Evolutionary conservation across 495 filamentous ascomycete genomes (phyloP).

Genomic region (Neurospora tetrasperma): DNA sequence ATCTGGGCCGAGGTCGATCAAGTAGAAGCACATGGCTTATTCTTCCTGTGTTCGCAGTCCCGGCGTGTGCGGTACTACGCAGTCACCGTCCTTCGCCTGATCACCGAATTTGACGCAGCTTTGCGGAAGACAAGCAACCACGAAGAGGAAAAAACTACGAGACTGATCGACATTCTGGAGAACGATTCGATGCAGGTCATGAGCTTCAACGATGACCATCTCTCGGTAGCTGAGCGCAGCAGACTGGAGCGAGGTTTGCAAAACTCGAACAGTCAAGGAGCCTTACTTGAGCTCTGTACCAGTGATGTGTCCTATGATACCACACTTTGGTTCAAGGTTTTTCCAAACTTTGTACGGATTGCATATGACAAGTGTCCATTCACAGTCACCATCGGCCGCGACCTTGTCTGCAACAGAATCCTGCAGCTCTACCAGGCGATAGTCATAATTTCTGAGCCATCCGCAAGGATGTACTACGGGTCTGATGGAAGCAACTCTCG

Average conservation of each 20-base stretch:
- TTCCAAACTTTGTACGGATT: slow-evolving; percentile 87
- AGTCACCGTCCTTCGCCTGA: slow-evolving; percentile 80
- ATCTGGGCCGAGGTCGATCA: slow-evolving; percentile 91
- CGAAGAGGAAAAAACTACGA: slow-evolving; percentile 45
- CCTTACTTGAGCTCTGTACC: slow-evolving; percentile 85
- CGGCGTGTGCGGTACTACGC: slow-evolving; percentile 79
- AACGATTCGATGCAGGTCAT: slow-evolving; percentile 80
- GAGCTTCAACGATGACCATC: slow-evolving; percentile 83
- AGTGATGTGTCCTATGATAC: slow-evolving; percentile 93
- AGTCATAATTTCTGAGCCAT: slow-evolving; percentile 62
- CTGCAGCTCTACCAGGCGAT: slow-evolving; percentile 86
- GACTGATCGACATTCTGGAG: slow-evolving; percentile 87
- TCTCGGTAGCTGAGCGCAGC: slow-evolving; percentile 87
- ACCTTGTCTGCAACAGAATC: slow-evolving; percentile 83
- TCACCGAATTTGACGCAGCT: slow-evolving; percentile 88
- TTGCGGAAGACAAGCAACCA: slow-evolving; percentile 51
- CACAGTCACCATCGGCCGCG: slow-evolving; percentile 78
- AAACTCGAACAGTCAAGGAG: slow-evolving; percentile 72
- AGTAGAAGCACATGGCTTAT: slow-evolving; percentile 93
- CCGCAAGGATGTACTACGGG: slow-evolving; percentile 48
- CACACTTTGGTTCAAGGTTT: slow-evolving; percentile 93
- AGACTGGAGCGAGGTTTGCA: slow-evolving; percentile 84
- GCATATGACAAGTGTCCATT: slow-evolving; percentile 85
- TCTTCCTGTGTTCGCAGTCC: slow-evolving; percentile 95
- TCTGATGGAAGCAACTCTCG: slow-evolving; percentile 36